phyloP scores from a whole-genome alignment of 495 filamentous ascomycete species.

The Rhizodiscina lignyota region DNA sequence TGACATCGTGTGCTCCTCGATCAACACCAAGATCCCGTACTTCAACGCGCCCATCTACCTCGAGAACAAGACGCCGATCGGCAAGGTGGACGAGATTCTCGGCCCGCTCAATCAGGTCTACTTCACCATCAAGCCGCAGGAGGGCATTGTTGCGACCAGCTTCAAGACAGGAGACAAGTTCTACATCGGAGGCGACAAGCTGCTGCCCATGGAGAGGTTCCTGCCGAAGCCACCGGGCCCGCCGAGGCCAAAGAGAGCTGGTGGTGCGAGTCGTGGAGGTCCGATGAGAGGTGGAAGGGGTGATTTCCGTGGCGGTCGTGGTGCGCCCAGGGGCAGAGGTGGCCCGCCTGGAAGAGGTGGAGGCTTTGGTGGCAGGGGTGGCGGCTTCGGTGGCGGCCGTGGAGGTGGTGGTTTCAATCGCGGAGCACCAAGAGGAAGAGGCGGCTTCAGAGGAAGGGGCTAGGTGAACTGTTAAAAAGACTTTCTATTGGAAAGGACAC shows the following conservation, averaged over 20 bases:
- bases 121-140: slow-evolving; percentile 93
- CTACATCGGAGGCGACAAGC: slow-evolving; percentile 86
- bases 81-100: slow-evolving; percentile 89
- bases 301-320: slow-evolving; percentile 5
- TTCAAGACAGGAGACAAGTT: slow-evolving; percentile 97
- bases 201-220: slow-evolving; percentile 87
- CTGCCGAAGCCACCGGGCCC: slow-evolving; percentile 63
- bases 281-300: slow-evolving; percentile 3
- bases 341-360: slow-evolving; percentile 5
- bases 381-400: neutral
- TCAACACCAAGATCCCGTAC: slow-evolving; percentile 91
- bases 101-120: slow-evolving; percentile 91
- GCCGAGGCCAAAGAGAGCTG: slow-evolving; percentile 40
- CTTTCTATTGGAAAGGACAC: too few species aligned
- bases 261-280: slow-evolving; percentile 30
- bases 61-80: slow-evolving; percentile 90
- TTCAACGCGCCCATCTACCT: slow-evolving; percentile 98
- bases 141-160: slow-evolving; percentile 83
- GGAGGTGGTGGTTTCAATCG: slow-evolving; percentile 2
- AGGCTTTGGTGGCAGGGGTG: slow-evolving; percentile 12
- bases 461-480: too few species aligned
- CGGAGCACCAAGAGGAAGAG: too few species aligned
- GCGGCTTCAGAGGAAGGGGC: too few species aligned
- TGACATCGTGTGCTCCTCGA: slow-evolving; percentile 86
- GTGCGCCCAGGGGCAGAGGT: slow-evolving; percentile 6